Evolutionary conservation across 768 basidiomycete species (phyloP), one percentile per base, ranked within the genome.

Genomic region (Boletus rubescentipes): DNA sequence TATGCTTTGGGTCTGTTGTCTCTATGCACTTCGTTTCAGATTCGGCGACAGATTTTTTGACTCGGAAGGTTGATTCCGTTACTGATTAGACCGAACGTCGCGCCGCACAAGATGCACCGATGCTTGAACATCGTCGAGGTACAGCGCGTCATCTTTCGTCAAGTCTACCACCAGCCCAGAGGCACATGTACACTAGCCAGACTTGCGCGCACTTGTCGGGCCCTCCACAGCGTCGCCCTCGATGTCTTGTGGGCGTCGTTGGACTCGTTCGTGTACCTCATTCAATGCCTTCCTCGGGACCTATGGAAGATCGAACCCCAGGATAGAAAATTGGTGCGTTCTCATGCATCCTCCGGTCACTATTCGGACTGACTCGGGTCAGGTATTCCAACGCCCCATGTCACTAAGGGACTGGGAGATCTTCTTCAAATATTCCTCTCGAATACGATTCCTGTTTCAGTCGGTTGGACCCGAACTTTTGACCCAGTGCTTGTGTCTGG

Each of bases 121-220:
- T 63, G 69, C 51, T 50, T 69, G 50, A 38, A 23, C 45, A 67
- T 71, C 44, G 54, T 58, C 23, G 65, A 69, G 45, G 65, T 69
- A 1, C 69, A 71, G 21, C 55, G 49, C 0, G 49, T 46, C 40
- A 54, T 68, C 40, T 70, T 68, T 21, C 46, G 51, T 3, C 47
- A 64, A 12, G 43, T 69, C 23, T n/a, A 54, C 15, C 3, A 9
- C 15, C 47, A 53, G 9, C 11, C 5, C 30, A 29, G 11, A 5
- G 61, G 63, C 26, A 1, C 12, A 2, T 40, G 20, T 2, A 55
- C 53, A 2, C 54, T 71, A 15, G 69, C 59, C 31, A 50, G 51
- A 16, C 51, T 69, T 7, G 69, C 67, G 2, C 59, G 68, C 44
- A 63, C 65, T 9, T 71, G 67, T 53, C 51, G 49, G 2, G 57